Evolutionary conservation across 2,329 filamentous ascomycete genomes (phyloP), one percentile per base, ranked within the genome.

Genomic region (Penicillium sp.): DNA sequence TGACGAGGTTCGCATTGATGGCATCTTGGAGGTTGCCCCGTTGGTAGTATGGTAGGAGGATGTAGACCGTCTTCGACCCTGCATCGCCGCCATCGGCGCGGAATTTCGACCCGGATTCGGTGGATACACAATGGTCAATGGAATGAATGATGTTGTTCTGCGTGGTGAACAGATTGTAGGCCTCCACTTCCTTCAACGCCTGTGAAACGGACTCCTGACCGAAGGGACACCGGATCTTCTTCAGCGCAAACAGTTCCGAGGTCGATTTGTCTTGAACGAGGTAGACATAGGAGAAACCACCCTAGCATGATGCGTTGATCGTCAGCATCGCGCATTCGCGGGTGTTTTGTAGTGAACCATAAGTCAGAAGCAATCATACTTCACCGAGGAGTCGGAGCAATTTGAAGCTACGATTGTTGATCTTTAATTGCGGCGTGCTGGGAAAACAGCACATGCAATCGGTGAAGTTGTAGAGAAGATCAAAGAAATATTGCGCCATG

Each of bases 221-320:
- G 65, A 98, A 97, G 4, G 93, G 91, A 76, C 93, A 98, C 66
- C 91, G 85, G 70, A 98, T 98, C 79, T 98, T 98, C 73, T 98
- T 98, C 54, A 97, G 83, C 17, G 93, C 93, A 69, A 95, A 91
- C 40, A 95, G 80, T 62, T 91, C 83, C 52, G 87, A 86, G 45
- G 82, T 85, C 48, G 81, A 77, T 42, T 86, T 91, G 69, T 96
- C 90, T 76, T 97, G 87, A 52, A 98, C 93, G 52, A 98, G 87
- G 73, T 98, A 98, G 61, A 98, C 93, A 72, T 97, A 98, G 57
- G 89, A 95, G 77, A 98, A 98, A 64, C 93, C 93, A 67, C 93
- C 93, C 85, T n/a, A n/a, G n/a, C n/a, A n/a, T 91, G 56, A 39
- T 34, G 29, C 41, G 32, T 26, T 37, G 42, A 49, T 44, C 19